Conservation (phyloP, 108 stramenopile species). For the Aurantiochytrium sp. region DNA sequence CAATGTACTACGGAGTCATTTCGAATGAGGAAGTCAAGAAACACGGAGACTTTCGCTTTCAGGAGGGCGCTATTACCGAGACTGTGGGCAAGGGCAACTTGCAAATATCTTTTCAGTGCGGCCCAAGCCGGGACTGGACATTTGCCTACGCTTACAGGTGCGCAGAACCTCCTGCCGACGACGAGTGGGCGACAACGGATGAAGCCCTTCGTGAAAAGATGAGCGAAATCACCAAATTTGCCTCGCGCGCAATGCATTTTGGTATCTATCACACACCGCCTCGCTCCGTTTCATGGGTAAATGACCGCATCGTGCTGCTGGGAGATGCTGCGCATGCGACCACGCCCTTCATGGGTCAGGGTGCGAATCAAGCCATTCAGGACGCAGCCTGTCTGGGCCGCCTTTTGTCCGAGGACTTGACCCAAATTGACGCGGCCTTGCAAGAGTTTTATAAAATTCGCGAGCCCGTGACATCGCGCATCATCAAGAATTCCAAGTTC, state of each 20-base stretch:
- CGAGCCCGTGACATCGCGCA: background rate
- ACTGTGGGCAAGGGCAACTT: background rate
- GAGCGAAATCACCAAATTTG: constrained; percentile 21
- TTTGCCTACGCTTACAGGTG: background rate
- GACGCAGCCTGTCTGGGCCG: constrained; percentile 40
- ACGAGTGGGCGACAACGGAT: background rate
- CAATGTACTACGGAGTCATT: background rate
- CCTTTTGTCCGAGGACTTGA: background rate
- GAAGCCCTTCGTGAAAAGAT: constrained; percentile 10
- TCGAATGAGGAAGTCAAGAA: background rate
- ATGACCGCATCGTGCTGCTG: constrained; percentile 40
- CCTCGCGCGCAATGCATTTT: constrained; percentile 34
- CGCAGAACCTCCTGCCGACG: background rate
- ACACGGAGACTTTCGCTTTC: background rate
- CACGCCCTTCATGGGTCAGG: constrained; percentile 92
- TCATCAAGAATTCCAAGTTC: background rate
- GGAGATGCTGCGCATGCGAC: constrained; percentile 92
- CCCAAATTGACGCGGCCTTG: background rate
- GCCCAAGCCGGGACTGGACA: background rate
- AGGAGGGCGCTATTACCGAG: background rate
- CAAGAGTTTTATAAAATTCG: background rate
- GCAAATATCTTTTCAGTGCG: background rate
- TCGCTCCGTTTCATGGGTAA: constrained; percentile 19
- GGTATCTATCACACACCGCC: constrained; percentile 36
- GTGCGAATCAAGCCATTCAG: constrained; percentile 89